Conservation (phyloP, 2,329 filamentous ascomycete species). For the Beauveria pseudobassiana region DNA sequence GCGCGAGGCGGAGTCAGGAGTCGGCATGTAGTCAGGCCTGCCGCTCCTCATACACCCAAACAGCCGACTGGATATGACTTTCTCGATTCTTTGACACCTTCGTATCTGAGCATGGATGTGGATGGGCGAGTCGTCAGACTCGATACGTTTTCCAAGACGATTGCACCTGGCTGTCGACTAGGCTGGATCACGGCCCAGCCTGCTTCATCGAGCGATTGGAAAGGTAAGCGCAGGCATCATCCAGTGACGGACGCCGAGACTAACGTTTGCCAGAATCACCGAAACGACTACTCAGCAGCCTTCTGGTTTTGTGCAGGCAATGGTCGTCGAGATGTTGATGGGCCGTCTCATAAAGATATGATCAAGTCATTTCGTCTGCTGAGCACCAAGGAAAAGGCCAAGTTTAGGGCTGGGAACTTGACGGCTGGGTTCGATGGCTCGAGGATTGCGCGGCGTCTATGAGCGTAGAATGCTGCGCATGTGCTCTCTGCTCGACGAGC, state of each 20-base stretch:
- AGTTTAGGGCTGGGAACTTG: conserved; percentile 63
- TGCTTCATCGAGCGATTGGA: conserved; percentile 63
- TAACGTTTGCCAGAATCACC: conserved; percentile 46
- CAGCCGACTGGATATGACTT: conserved; percentile 61
- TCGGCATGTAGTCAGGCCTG: conserved; percentile 24
- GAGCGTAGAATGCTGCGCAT: conserved; percentile 78
- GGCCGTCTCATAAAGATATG: conserved; percentile 51
- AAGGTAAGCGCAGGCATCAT: conserved; percentile 18
- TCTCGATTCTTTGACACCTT: conserved; percentile 75
- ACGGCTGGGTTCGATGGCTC: conserved; percentile 88
- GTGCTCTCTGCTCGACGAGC: conserved; percentile 65
- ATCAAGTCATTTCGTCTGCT: conserved; percentile 35
- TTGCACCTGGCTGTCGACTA: conserved; percentile 81
- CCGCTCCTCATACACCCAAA: conserved; percentile 19
- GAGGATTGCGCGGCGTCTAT: conserved; percentile 74
- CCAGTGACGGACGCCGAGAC: too few species aligned
- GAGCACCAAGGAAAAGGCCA: conserved; percentile 38
- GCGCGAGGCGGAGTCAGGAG: conserved; percentile 42
- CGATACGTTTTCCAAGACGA: conserved; percentile 90
- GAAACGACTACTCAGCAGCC: conserved; percentile 77
- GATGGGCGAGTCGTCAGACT: conserved; percentile 84
- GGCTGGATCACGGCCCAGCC: conserved; percentile 89
- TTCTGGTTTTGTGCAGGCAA: conserved; percentile 80
- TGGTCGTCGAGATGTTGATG: conserved; percentile 71
- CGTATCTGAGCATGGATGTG: conserved; percentile 71